Percentiles rank a stretch among this genome's conserved stretches.
These are phyloP conservation scores for Venturia asperata DNA, from an alignment of 2,329 filamentous ascomycete genomes.

Conservation along the genomic window DNA sequence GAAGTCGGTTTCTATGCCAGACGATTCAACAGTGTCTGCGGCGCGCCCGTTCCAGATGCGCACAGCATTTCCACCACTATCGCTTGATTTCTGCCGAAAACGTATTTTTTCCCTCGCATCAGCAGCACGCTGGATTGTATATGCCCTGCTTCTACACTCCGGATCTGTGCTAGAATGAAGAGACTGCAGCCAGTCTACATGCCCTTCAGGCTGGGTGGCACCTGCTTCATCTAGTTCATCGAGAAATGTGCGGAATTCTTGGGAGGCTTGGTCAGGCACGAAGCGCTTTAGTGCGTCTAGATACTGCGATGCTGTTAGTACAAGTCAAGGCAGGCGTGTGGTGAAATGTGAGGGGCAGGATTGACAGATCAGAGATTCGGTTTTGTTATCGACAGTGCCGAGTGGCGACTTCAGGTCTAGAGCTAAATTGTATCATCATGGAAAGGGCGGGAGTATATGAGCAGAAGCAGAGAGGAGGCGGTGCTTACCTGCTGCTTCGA, in stretches of 20 bases:
- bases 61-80: constrained; percentile 27
- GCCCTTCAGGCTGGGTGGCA: constrained; percentile 23
- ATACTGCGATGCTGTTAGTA: constrained; percentile 26
- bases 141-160: constrained; percentile 30
- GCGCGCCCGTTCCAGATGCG: constrained; percentile 38
- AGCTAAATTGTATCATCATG: constrained; percentile 45
- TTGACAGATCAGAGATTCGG: constrained; percentile 28
- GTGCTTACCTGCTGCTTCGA: constrained; percentile 43
- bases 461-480: constrained; percentile 9
- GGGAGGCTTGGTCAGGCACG: constrained; percentile 32
- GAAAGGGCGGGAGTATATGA: constrained; percentile 21
- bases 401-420: constrained; percentile 45
- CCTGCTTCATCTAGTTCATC: constrained; percentile 33
- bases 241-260: constrained; percentile 35
- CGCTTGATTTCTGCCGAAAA: constrained; percentile 21
- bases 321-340: neutral
- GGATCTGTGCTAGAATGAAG: constrained; percentile 31
- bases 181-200: constrained; percentile 31
- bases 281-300: constrained; percentile 36
- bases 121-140: constrained; percentile 31
- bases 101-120: constrained; percentile 28
- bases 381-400: constrained; percentile 40
- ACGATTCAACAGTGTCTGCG: constrained; percentile 34
- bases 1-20: constrained; percentile 59
- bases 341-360: neutral